These are phyloP conservation scores for Paxillus involutus DNA, from an alignment of 768 basidiomycete species.

Conservation along the genomic window DNA sequence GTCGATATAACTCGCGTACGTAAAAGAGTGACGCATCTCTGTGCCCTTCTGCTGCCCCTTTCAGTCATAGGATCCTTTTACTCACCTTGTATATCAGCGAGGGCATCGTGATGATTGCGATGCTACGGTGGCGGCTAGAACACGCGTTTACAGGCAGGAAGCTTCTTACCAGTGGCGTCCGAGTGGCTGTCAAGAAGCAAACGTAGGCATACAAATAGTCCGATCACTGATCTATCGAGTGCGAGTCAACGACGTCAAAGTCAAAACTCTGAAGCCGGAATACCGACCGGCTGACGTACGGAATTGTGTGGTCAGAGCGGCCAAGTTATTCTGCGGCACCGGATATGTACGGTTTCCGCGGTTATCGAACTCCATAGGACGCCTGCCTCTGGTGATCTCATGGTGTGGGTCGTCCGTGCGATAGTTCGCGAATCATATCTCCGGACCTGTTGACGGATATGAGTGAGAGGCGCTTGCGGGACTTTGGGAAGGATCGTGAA, in stretches of 20 bases:
- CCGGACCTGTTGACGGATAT: slow-evolving; percentile 20
- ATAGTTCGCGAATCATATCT: not conserved
- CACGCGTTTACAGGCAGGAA: slow-evolving; percentile 25
- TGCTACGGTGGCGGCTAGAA: slow-evolving; percentile 11
- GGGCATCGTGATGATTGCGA: slow-evolving; percentile 12
- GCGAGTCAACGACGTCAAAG: slow-evolving; percentile 9
- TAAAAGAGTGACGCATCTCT: slow-evolving; percentile 22
- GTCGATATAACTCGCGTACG: slow-evolving; percentile 11
- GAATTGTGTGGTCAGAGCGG: not conserved
- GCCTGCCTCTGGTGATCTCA: not conserved
- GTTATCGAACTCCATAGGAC: not conserved
- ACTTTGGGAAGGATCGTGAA: slow-evolving; percentile 8
- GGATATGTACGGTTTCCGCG: not conserved
- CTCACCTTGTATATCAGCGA: slow-evolving; percentile 8
- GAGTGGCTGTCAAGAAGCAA: slow-evolving; percentile 4
- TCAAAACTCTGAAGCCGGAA: slow-evolving; percentile 7
- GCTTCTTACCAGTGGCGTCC: slow-evolving; percentile 16
- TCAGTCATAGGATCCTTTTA: not conserved
- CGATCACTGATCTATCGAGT: slow-evolving; percentile 3
- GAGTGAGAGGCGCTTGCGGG: slow-evolving; percentile 4
- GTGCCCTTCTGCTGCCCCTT: not conserved
- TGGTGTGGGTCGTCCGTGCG: not conserved
- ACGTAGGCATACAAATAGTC: not conserved
- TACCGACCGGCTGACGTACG: slow-evolving; percentile 3
- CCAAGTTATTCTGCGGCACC: not conserved